Evolutionary conservation across 768 basidiomycete species (phyloP).

Genomic region (Tylopilus sp.): DNA sequence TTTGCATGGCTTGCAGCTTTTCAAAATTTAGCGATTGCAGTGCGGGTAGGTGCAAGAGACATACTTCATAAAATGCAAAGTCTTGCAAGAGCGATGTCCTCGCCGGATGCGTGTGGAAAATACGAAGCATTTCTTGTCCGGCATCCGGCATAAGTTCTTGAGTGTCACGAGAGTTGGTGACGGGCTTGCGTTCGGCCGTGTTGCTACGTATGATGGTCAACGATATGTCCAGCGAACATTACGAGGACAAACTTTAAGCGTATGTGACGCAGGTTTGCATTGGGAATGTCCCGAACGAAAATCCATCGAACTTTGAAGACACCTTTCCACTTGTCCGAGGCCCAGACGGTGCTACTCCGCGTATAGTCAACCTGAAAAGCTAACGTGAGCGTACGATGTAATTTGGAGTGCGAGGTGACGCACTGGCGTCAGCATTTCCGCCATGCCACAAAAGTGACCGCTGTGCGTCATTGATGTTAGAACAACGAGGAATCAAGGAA

Average conservation of each 20-base stretch:
- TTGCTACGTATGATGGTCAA: slow-evolving; percentile 54
- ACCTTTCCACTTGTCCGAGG: slow-evolving; percentile 99
- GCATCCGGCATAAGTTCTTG: slow-evolving; percentile 96
- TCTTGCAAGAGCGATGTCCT: slow-evolving; percentile 93
- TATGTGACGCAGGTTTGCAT: slow-evolving; percentile 85
- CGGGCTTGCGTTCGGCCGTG: slow-evolving; percentile 96
- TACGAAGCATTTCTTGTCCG: slow-evolving; percentile 93
- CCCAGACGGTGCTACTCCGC: slow-evolving; percentile 95
- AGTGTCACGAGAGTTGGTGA: slow-evolving; percentile 97
- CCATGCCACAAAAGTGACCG: slow-evolving; percentile 98
- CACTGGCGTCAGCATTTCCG: slow-evolving; percentile 95
- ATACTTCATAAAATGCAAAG: slow-evolving; percentile 87
- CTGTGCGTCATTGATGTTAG: slow-evolving; percentile 40
- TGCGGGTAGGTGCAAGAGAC: slow-evolving; percentile 10
- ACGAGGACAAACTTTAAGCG: slow-evolving; percentile 59
- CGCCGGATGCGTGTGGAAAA: slow-evolving; percentile 91
- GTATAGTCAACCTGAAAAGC: slow-evolving; percentile 78
- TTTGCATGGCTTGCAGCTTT: slow-evolving; percentile 85
- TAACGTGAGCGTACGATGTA: background rate
- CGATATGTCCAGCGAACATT: slow-evolving; percentile 1
- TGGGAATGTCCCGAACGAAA: slow-evolving; percentile 94
- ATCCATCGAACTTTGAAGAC: slow-evolving; percentile 99
- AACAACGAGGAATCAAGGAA: background rate
- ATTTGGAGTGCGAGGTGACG: slow-evolving; percentile 19
- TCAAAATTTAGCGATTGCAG: slow-evolving; percentile 8